Base-by-base conservation (phyloP, 768 basidiomycete species). In the Pisolithus albus region DNA sequence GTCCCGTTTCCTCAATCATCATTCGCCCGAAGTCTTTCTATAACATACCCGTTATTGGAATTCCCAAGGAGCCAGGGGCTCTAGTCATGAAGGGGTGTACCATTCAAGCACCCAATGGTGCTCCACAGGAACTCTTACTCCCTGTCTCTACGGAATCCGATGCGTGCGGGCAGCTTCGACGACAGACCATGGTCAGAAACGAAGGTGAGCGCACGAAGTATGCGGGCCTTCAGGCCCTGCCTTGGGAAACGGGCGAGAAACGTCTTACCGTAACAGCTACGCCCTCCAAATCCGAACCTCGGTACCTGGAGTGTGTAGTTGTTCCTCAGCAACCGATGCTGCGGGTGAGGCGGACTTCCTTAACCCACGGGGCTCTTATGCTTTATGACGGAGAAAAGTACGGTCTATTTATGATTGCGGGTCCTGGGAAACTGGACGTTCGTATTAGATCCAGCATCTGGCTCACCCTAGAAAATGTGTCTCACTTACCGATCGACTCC, bases 301-400 rank as follows among this genome's bases (percentile, higher is more conserved):
- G 70, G 56, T 94, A 87, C 62, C 64, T 94, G 60, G 83, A 93
- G 61, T 94, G 86, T 66, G 74, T 77, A 36, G 90, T 97, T 18
- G 81, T 95, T 18, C 84, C 86, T 1, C 85, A 91, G 59, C 90
- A 93, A 61, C 96, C 96, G 8, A 67, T 93, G 30, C 72, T 98
- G 50, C 81, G 91, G 55, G 86, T 99, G 64, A 78, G 89, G 50
- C 75, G 89, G 62, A 89, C 86, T 15, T 91, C 89, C n/a, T 71
- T 96, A 19, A 94, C 88, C 1, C 92, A 96, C 59, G 92, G 92
- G 1, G 92, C 94, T 0, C 72, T 97, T 23, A 95, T 96, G 91
- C 72, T 98, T 47, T 97, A 95, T 62, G 82, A 95, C 45, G 96
- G 96, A 32, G 96, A 99, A 72, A 83, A 71, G 94, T 92, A 56